These are phyloP conservation scores for Apiospora sp. DNA, from an alignment of 2,329 filamentous ascomycete species.

Conservation along the genomic window DNA sequence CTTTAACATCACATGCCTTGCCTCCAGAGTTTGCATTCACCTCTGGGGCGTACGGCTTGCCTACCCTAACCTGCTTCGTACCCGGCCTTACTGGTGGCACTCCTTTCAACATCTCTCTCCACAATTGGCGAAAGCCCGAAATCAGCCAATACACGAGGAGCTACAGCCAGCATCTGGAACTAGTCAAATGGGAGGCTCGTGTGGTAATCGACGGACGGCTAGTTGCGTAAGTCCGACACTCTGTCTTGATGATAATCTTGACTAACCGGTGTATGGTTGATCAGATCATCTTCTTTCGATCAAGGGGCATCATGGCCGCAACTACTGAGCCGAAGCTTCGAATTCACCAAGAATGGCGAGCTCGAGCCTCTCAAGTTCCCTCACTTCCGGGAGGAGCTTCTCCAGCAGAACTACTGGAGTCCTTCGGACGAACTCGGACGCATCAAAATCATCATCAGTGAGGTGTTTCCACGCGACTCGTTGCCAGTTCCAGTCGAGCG, in stretches of 20 bases:
- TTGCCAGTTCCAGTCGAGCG: conserved; percentile 65
- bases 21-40: conserved; percentile 59
- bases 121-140: conserved; percentile 72
- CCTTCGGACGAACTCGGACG: conserved; percentile 75
- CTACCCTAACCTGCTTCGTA: conserved; percentile 75
- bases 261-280: not conserved
- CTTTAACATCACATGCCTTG: not conserved
- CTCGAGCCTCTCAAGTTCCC: conserved; percentile 75
- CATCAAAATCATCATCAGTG: conserved; percentile 79
- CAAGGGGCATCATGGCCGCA: conserved; percentile 60
- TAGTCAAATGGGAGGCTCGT: conserved; percentile 69
- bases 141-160: conserved; percentile 64
- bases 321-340: conserved; percentile 54
- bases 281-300: conserved; percentile 63
- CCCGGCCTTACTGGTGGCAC: conserved; percentile 34
- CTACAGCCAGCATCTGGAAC: conserved; percentile 63
- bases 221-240: conserved; percentile 59
- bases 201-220: conserved; percentile 73
- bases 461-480: conserved; percentile 69
- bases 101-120: conserved; percentile 76
- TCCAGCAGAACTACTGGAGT: conserved; percentile 76
- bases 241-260: not conserved
- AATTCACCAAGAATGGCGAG: conserved; percentile 64
- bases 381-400: conserved; percentile 71
- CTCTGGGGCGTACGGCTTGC: conserved; percentile 60